Conservation (phyloP, 805 yeast genomes). For the Metahyphopichia silvanorum region DNA sequence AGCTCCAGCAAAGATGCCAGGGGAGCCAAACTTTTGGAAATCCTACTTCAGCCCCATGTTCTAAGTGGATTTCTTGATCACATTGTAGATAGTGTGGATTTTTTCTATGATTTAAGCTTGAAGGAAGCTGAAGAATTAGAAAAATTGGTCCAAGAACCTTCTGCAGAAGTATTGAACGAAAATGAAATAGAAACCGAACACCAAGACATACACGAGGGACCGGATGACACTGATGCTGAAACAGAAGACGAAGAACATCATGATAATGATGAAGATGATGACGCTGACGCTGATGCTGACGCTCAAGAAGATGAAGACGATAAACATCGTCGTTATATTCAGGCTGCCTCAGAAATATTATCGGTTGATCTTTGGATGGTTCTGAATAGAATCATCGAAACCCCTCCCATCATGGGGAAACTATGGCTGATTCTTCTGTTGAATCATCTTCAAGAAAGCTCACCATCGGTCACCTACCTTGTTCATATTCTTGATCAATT, state of each 20-base stretch:
- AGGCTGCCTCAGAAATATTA: constrained; percentile 37
- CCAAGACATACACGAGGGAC: constrained; percentile 1
- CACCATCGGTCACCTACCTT: constrained; percentile 37
- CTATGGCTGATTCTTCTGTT: constrained; percentile 38
- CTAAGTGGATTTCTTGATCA: constrained; percentile 65
- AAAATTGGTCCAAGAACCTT: constrained; percentile 10
- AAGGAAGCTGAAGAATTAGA: constrained; percentile 20
- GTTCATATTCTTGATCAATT: constrained; percentile 81
- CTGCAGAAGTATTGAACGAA: constrained; percentile 3
- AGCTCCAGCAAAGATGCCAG: constrained; percentile 29
- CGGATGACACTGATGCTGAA: constrained; percentile 4
- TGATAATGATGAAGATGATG: constrained; percentile 9
- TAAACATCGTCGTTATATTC: constrained; percentile 33
- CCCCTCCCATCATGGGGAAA: constrained; percentile 36
- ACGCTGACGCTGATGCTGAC: constrained; percentile 10
- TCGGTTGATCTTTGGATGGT: constrained; percentile 41
- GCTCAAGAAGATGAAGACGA: constrained; percentile 29
- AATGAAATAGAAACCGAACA: constrained; percentile 1
- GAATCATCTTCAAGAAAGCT: constrained; percentile 30
- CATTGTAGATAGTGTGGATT: constrained; percentile 51
- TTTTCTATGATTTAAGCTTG: constrained; percentile 28
- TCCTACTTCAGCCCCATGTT: constrained; percentile 74
- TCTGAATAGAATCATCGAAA: constrained; percentile 40
- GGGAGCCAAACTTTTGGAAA: constrained; percentile 63
- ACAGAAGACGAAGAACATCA: constrained; percentile 6